Evolutionary conservation across 371 early-diverging fungal genomes (phyloP), one percentile per base, ranked within the genome.

Genomic region (Haplosporangium sp.): DNA sequence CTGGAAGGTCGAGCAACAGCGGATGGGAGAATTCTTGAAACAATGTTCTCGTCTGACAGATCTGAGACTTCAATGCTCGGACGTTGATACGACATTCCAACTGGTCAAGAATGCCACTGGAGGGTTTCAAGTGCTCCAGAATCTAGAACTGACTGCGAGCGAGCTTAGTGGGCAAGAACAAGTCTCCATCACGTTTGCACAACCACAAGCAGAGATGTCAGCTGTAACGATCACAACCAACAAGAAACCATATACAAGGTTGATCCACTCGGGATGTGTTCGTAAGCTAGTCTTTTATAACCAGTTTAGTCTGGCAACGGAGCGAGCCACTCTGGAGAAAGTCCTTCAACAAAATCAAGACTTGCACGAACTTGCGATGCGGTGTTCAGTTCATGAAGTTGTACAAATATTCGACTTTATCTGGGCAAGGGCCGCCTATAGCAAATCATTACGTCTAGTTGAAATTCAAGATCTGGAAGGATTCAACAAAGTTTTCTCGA

Each of bases 121-220:
- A 2, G 66, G 63, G 8, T 69, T 75, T 27, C 65, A 39, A n/a
- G 19, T 44, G 8, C 56, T 75, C 2, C 66, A 55, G 38, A 19
- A 8, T 4, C 11, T 75, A 13, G 59, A 69, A 20, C 55, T 75
- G 48, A 69, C 39, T 42, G 66, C 62, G 20, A 61, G 35, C 13
- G 61, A 69, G 11, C 55, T 39, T 2, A 35, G 13, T 20, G 38
- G 39, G 17, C 69, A 69, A 38, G 75, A 75, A 42, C 70, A 69
- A 9, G 75, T 69, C 40, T 62, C 68, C 35, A 44, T 75, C 4
- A 9, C 27, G 35, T 56, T 75, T 11, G 45, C 40, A 2, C 66
- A 75, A 35, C 73, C 73, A 34, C 61, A 47, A 19, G 69, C 64
- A 9, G 68, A 75, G 63, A 75, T 75, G 17, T 34, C 50, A 42